Evolutionary conservation across 1,284 basidiomycete species (phyloP).

Genomic region (Austropuccinia psidii): DNA sequence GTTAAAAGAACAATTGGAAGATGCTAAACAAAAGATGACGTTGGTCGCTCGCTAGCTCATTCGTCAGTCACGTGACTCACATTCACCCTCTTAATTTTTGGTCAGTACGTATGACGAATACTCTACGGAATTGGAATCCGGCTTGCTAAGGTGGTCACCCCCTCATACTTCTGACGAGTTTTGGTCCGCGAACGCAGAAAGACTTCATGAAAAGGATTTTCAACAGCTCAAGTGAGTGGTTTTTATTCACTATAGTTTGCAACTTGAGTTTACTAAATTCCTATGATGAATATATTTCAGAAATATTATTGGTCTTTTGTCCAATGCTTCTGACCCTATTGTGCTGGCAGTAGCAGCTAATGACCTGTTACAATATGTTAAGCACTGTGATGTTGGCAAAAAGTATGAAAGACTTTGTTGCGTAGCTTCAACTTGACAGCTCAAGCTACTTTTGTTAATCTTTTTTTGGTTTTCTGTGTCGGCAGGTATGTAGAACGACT

Average conservation of each 20-base stretch:
- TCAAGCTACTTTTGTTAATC: background rate
- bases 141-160: constrained; percentile 87
- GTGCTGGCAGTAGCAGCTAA: constrained; percentile 82
- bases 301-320: constrained; percentile 14
- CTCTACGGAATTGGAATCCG: constrained; percentile 76
- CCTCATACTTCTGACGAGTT: constrained; percentile 94
- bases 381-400: constrained; percentile 78
- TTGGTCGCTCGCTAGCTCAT: constrained; percentile 50
- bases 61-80: background rate
- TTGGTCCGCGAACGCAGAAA: constrained; percentile 88
- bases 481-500: constrained; percentile 67
- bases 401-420: constrained; percentile 60
- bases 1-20: constrained; percentile 69
- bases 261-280: background rate
- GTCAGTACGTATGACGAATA: constrained; percentile 90
- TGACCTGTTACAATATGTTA: constrained; percentile 88
- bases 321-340: constrained; percentile 54
- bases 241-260: background rate
- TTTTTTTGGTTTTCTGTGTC: background rate
- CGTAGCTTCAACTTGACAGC: background rate
- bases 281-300: background rate
- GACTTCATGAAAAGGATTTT: constrained; percentile 50
- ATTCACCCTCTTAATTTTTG: background rate
- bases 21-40: constrained; percentile 79
- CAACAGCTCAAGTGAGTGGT: constrained; percentile 25